A percentile compares a stretch with the other conserved stretches of the same genome.
Conservation (phyloP, 139 green algal genomes). For the Coelastrella sp. region DNA sequence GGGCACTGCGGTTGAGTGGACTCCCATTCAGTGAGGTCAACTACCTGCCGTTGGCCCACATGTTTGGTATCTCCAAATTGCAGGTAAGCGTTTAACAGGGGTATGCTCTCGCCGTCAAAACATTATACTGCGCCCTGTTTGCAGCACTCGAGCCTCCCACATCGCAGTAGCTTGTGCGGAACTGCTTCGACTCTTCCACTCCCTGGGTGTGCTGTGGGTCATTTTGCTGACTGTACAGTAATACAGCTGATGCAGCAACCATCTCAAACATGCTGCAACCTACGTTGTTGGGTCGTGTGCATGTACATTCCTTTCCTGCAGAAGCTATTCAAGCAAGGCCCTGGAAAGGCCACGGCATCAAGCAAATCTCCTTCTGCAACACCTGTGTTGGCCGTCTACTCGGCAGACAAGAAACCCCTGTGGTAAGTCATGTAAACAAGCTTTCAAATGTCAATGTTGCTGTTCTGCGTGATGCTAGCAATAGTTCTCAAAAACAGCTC, state of each 20-base stretch:
- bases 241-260: too few species aligned
- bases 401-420: neutral
- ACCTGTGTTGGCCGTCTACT: constrained; percentile 21
- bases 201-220: too few species aligned
- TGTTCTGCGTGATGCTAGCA: neutral
- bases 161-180: too few species aligned
- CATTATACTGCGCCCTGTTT: too few species aligned
- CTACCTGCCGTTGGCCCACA: constrained; percentile 24
- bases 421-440: neutral
- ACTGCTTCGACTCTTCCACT: too few species aligned
- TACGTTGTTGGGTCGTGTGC: neutral
- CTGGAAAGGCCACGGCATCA: constrained; percentile 3
- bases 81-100: too few species aligned
- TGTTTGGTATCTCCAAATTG: neutral
- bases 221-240: too few species aligned
- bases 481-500: too few species aligned
- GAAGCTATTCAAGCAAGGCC: neutral
- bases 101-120: too few species aligned
- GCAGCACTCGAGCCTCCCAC: too few species aligned
- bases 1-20: constrained; percentile 12
- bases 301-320: too few species aligned
- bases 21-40: constrained; percentile 5
- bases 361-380: constrained; percentile 17
- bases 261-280: neutral
- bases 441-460: neutral